Conservation (phyloP, 2,329 filamentous ascomycete genomes). For the Camillea tinctor region DNA sequence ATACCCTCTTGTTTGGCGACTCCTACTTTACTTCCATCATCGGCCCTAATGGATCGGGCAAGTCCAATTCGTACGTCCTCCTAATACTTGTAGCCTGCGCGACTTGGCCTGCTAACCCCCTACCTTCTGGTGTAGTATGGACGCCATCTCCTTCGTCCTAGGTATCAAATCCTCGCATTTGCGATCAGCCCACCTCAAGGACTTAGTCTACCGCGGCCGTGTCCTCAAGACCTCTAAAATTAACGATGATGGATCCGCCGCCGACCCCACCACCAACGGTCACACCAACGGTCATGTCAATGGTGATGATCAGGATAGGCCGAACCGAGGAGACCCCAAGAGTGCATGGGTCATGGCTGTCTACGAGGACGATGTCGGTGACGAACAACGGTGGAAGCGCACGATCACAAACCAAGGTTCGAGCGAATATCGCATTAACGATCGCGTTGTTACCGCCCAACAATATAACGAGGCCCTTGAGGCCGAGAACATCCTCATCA, state of each 20-base stretch:
- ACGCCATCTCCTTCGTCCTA: slow-evolving; percentile 97
- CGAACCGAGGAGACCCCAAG: slow-evolving; percentile 79
- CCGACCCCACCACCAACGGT: slow-evolving; percentile 55
- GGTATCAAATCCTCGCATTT: slow-evolving; percentile 99
- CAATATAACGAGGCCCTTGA: slow-evolving; percentile 94
- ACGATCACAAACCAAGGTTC: slow-evolving; percentile 84
- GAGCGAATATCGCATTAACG: slow-evolving; percentile 97
- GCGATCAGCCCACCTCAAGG: slow-evolving; percentile 87
- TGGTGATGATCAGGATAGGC: slow-evolving; percentile 60
- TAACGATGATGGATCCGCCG: slow-evolving; percentile 82
- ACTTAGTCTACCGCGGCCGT: slow-evolving; percentile 92
- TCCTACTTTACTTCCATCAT: slow-evolving; percentile 99
- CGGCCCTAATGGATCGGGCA: slow-evolving; percentile 98
- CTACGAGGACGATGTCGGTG: slow-evolving; percentile 94
- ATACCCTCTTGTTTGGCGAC: slow-evolving; percentile 91
- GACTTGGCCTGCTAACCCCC: slow-evolving; percentile 7
- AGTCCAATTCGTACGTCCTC: slow-evolving; percentile 84
- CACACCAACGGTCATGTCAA: slow-evolving; percentile 61
- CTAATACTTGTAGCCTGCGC: slow-evolving; percentile 1
- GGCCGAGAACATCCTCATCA: slow-evolving; percentile 94
- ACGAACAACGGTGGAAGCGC: slow-evolving; percentile 94
- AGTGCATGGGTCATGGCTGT: slow-evolving; percentile 99
- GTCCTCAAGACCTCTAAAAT: slow-evolving; percentile 91
- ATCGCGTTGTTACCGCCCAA: slow-evolving; percentile 80
- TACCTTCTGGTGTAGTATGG: slow-evolving; percentile 66